Conservation (phyloP, 129 eudicot genomes). For the carrot (Daucus carota) region DH1_v3.0 NC_030383.2:16263501-16264000, state of each 20-base stretch:
- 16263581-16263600: background rate
- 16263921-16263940: background rate
- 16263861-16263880: background rate
- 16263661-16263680: background rate
- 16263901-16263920: background rate
- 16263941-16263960: background rate
- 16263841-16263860: background rate
- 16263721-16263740: background rate
- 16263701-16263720: background rate
- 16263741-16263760: background rate
- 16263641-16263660: background rate
- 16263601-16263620: background rate
- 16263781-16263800: background rate
- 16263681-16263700: background rate
- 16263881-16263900: background rate
- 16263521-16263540: background rate
- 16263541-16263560: background rate
- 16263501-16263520: background rate
- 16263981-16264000: slow-evolving; percentile 71
- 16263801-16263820: background rate
- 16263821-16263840: background rate
- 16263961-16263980: slow-evolving; percentile 23
- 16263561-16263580: background rate
- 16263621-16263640: no score
- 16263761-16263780: background rate